Conservation (phyloP, 2,329 filamentous ascomycete genomes). For the Aspergillus felis region DNA sequence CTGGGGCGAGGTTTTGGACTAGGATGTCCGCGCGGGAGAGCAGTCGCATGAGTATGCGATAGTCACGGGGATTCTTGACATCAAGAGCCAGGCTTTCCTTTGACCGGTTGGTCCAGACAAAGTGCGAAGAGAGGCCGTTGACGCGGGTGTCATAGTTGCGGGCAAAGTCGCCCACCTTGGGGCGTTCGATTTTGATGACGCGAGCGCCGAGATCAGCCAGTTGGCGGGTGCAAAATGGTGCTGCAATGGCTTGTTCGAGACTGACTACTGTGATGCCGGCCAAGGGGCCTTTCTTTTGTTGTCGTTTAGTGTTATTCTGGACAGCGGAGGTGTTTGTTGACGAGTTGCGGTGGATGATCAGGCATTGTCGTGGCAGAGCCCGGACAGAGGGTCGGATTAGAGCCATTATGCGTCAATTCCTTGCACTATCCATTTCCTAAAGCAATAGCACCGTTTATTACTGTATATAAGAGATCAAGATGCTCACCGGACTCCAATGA, state of each 20-base stretch:
- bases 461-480: background rate
- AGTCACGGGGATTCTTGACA: conserved; percentile 44
- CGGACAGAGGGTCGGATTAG: background rate
- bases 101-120: conserved; percentile 54
- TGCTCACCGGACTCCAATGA: background rate
- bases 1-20: conserved; percentile 53
- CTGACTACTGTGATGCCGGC: conserved; percentile 50
- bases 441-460: background rate
- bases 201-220: conserved; percentile 52
- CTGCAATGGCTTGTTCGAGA: conserved; percentile 53
- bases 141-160: conserved; percentile 50
- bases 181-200: conserved; percentile 55
- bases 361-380: background rate
- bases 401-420: background rate
- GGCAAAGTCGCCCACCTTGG: conserved; percentile 51
- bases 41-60: conserved; percentile 43
- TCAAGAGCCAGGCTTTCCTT: conserved; percentile 53
- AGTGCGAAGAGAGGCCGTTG: conserved; percentile 50
- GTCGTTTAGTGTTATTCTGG: background rate
- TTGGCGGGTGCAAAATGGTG: conserved; percentile 53
- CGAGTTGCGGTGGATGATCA: conserved; percentile 3
- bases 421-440: background rate
- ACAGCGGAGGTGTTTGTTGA: background rate
- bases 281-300: conserved; percentile 23
- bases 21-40: conserved; percentile 48